Evolutionary conservation across 2,329 filamentous ascomycete genomes (phyloP), one percentile per base, ranked within the genome.

Genomic region (Aspergillus intermedius): DNA sequence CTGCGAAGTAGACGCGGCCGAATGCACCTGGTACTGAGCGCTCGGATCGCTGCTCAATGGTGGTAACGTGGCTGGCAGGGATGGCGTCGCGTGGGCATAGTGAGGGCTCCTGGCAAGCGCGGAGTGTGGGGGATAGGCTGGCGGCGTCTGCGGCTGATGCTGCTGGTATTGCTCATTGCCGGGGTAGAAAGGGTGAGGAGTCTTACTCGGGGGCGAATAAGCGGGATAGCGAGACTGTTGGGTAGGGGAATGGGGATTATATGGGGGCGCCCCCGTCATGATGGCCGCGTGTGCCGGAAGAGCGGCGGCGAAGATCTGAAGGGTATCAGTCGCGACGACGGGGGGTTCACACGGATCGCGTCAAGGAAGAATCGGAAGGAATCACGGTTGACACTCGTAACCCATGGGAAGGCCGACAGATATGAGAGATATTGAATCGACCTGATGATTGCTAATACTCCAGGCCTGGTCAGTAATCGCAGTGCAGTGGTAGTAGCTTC

Each of bases 201-300:
- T 22, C 54, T 73, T 71, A 53, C 61, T 67, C 41, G 71, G 66
- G 44, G 72, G 71, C 40, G 70, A 72, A 55, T 73, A 73, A 49
- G 62, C 61, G 51, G 68, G 61, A 57, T 65, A 71, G 47, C 64
- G 66, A 49, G 66, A 60, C 57, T 71, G 69, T 57, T 72, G 69
- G 49, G 70, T 68, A 49, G 72, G 71, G 56, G 72, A 74, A 57
- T 71, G 71, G 50, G 68, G 63, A 57, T 69, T 68, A 56, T 70
- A 73, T 50, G 72, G 70, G 54, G 71, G 70, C 64, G 64, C 67
- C 55, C 69, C 69, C 53, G 69, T 65, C 69, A 72, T 72, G 60
- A 57, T 68, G 65, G 58, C 60, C 60, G 60, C 59, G 58, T 61
- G 56, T 59, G 55, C 53, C 52, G 59, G 54, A 51, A 53, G 54